Evolutionary conservation across 2,329 filamentous ascomycete genomes (phyloP), one percentile per base, ranked within the genome.

Genomic region (Ophiosphaerella korrae): DNA sequence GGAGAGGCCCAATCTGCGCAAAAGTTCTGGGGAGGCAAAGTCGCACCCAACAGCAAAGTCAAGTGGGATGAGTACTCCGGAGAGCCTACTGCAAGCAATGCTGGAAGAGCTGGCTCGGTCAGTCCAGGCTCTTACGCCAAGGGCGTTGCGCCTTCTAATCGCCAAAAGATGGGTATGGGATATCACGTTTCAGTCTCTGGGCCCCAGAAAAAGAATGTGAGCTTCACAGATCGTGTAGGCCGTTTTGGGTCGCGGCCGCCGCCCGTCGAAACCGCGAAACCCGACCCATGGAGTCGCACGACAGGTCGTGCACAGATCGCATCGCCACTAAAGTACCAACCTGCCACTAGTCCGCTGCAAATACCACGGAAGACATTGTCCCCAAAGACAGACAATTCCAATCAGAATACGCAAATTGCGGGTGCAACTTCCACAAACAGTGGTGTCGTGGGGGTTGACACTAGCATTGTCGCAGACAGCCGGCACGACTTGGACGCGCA

Each of bases 261-360:
- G n/a, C 52, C 62, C 53, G 73, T 77, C 45, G 77, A 80, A 23
- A 76, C 66, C 44, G 77, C 85, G 5, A 64, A 61, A 46, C 72
- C 73, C 37, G 74, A 78, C 45, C 77, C 85, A 50, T 92, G 89
- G 89, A 87, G 86, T 62, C 88, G 88, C 14, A 84, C 85, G 33
- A 90, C 86, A 67, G 89, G 89, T 24, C 83, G 88, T 57, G 80
- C 81, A 36, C 78, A 82, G 32, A 78, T 90, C 48, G 81, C 89
- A 31, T 80, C 81, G 38, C 85, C 88, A 3, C 81, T 90, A 33
- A 81, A 78, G 64, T 87, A 90, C 66, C 83, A 84, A 32, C 76
- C 75, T 36, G 75, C 78, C 51, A 81, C 80, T 12, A 74, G 81
- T 50, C 83, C 85, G n/a, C 72, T 88, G 36, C 80, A 75, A 53